Percentiles rank a stretch among this genome's conserved stretches.
phyloP scores from a whole-genome alignment of 352 stramenopile species.

The Phytophthora sp. region DNA sequence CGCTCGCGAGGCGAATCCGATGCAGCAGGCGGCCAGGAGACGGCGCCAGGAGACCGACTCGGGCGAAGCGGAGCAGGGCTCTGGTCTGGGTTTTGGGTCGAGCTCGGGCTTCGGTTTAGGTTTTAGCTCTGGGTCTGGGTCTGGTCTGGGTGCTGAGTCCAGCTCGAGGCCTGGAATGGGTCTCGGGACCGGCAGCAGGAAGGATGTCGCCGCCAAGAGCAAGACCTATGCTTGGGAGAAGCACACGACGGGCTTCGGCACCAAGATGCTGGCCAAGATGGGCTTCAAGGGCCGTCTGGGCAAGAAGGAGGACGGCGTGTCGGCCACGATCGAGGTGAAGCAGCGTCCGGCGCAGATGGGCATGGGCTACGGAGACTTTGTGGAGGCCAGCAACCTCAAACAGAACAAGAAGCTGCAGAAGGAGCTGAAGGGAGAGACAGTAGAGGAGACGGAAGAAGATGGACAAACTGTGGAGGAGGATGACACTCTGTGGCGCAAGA shows the following conservation, averaged over 20 bases:
- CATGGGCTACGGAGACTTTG: conserved; percentile 94
- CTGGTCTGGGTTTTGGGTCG: neutral
- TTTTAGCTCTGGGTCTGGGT: neutral
- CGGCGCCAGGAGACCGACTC: conserved; percentile 28
- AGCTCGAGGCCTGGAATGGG: conserved; percentile 23
- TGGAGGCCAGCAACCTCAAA: conserved; percentile 92
- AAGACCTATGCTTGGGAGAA: conserved; percentile 91
- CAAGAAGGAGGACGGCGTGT: conserved; percentile 93
- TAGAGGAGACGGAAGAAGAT: conserved; percentile 39
- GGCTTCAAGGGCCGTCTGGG: conserved; percentile 94
- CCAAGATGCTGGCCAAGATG: conserved; percentile 97
- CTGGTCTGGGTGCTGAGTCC: neutral
- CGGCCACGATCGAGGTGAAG: conserved; percentile 93
- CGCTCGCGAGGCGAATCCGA: conserved; percentile 15
- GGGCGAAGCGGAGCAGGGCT: neutral
- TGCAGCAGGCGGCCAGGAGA: conserved; percentile 19
- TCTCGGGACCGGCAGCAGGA: neutral
- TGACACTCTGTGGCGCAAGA: conserved; percentile 84
- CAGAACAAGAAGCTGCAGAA: conserved; percentile 93
- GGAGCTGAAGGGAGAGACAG: conserved; percentile 86
- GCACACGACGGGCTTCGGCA: conserved; percentile 96
- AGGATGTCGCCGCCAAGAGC: conserved; percentile 10
- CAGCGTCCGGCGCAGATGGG: conserved; percentile 92
- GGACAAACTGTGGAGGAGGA: conserved; percentile 52
- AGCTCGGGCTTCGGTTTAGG: conserved; percentile 4